These are phyloP conservation scores for Coniochaeta sp. DNA, from an alignment of 2,329 filamentous ascomycete species.

Conservation along the genomic window DNA sequence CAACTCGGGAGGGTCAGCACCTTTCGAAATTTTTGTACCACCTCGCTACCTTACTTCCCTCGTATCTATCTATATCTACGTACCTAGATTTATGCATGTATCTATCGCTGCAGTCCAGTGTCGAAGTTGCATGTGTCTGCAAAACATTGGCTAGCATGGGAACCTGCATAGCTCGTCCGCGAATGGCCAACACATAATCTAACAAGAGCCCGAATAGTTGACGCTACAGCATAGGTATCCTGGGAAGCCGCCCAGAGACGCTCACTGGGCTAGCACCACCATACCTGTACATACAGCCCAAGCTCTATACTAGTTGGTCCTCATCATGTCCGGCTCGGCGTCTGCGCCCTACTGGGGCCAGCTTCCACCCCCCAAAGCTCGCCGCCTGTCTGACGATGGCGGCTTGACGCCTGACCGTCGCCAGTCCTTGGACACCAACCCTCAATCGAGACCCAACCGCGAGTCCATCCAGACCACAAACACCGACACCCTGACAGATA, in stretches of 20 bases:
- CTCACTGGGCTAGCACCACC: constrained; percentile 2
- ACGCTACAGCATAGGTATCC: constrained; percentile 4
- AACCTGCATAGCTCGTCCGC: constrained; percentile 11
- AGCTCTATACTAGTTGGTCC: constrained; percentile 12
- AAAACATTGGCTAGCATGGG: constrained; percentile 33
- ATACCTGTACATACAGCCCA: constrained; percentile 6
- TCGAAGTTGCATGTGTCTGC: constrained; percentile 31
- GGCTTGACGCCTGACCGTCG: constrained; percentile 21
- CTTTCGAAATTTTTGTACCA: neutral
- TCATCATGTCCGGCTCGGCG: constrained; percentile 18
- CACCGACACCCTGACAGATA: constrained; percentile 49
- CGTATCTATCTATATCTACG: neutral
- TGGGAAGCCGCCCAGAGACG: constrained; percentile 12
- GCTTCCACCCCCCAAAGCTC: constrained; percentile 38
- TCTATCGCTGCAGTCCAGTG: constrained; percentile 11
- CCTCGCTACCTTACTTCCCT: neutral
- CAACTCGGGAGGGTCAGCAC: neutral
- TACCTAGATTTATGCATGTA: neutral
- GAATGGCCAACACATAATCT: constrained; percentile 7
- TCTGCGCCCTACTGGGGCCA: constrained; percentile 52
- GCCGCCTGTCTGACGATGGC: constrained; percentile 29
- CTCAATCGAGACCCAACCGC: constrained; percentile 37
- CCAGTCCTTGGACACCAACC: constrained; percentile 23
- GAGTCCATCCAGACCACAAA: constrained; percentile 47
- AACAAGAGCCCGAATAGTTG: constrained; percentile 9